Base-by-base conservation (phyloP, 257 asterid genomes). In the Euphrasia confusa region DNA sequence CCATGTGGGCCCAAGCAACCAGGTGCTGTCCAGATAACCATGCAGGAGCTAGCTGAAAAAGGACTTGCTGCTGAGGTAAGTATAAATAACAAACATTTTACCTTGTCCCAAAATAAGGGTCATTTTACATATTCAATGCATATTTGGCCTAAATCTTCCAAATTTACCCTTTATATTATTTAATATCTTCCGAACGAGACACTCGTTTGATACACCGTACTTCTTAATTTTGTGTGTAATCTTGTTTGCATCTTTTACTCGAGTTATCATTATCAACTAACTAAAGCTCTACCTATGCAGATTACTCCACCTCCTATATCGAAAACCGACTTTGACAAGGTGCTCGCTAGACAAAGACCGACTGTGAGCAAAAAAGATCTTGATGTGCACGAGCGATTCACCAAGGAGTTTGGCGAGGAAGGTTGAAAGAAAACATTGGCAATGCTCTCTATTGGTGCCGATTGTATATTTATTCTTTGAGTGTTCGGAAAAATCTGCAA, bases 321-420 rank as follows among this genome's bases (percentile, higher is more conserved):
- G 0, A 89, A 75, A 78, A 71, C 78, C 17, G 97, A 93, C 73
- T 89, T 93, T n/a, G 94, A 89, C 52, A 93, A 93, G 83, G 97
- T 93, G 61, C 86, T 89, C 4, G 87, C 92, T 4, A 82, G 95
- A 69, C 99, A 93, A 61, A 79, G 73, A 67, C 99, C 99, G 52
- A 93, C 99, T 7, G 96, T 93, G 47, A 93, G 99, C 84, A 89
- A 89, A 80, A 5, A 84, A 2, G 99, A 93, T 72, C 99, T 93
- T 39, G 90, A 87, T 11, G 90, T 89, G 74, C 99, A 93, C 3
- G 95, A 89, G 82, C 78, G 49, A 42, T 42, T 42, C 49, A 42
- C 49, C 13, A 42, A 42, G 49, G 49, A 42, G 49, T 42, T 42
- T 10, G 49, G 49, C 1, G 49, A 42, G 49, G 49, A 42, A 42